phyloP scores from a whole-genome alignment of 1,284 basidiomycete genomes.

The Ceratorhiza oryzae-sativae region DNA sequence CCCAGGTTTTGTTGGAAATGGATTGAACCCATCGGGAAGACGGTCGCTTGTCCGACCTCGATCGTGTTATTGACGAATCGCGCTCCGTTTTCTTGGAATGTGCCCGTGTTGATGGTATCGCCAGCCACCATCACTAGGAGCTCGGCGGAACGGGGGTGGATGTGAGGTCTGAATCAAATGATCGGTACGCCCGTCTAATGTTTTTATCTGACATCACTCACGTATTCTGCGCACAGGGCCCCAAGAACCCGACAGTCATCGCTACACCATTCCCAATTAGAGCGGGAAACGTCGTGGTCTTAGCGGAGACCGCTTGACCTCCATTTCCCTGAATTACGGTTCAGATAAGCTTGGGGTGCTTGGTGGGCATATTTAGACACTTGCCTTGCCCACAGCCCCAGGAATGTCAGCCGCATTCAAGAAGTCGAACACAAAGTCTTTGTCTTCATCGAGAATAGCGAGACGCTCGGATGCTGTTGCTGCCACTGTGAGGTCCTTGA shows the following conservation, averaged over 20 bases:
- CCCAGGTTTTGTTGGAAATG: conserved; percentile 40
- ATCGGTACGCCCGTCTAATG: neutral
- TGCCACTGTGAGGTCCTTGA: conserved; percentile 25
- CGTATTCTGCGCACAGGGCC: conserved; percentile 34
- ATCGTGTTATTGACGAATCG: conserved; percentile 24
- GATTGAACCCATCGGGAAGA: conserved; percentile 31
- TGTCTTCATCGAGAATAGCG: conserved; percentile 31
- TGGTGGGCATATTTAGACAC: neutral
- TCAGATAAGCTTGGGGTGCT: neutral
- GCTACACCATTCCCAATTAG: conserved; percentile 23
- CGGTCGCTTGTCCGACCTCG: conserved; percentile 31
- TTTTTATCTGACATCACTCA: neutral
- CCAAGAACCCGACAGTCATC: conserved; percentile 31
- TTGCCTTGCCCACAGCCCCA: conserved; percentile 24
- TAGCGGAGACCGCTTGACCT: conserved; percentile 31
- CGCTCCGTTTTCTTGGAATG: conserved; percentile 32
- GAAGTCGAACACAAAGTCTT: conserved; percentile 37
- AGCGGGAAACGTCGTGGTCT: conserved; percentile 31
- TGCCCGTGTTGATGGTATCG: conserved; percentile 31
- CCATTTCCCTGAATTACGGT: conserved; percentile 26
- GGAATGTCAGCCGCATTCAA: conserved; percentile 29
- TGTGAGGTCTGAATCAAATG: conserved; percentile 8
- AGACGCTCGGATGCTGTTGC: conserved; percentile 26
- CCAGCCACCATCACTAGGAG: conserved; percentile 19
- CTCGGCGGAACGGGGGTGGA: conserved; percentile 29